A percentile compares a stretch with the other conserved stretches of the same genome.
phyloP scores from a whole-genome alignment of 495 filamentous ascomycete genomes.

The Neurospora sp. region DNA sequence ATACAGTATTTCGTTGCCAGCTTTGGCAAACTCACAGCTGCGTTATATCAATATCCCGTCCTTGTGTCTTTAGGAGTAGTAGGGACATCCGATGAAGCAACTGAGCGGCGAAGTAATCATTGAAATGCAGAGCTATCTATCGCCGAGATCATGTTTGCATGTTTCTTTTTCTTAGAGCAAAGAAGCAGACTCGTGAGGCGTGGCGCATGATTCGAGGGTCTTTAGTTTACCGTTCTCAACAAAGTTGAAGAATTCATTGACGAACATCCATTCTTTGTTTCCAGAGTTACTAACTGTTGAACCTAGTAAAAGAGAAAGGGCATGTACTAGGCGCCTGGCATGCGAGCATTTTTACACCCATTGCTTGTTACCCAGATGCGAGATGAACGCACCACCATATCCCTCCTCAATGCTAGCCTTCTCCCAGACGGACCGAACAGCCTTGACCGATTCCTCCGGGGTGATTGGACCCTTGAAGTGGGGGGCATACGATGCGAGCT shows the following conservation, averaged over 20 bases:
- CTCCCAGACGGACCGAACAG: slow-evolving; percentile 28
- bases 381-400: slow-evolving; percentile 42
- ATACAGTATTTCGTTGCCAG: no score
- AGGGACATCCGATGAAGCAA: no score
- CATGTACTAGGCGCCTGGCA: background rate
- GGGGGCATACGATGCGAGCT: slow-evolving; percentile 36
- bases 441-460: slow-evolving; percentile 32
- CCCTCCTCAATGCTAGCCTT: slow-evolving; percentile 39
- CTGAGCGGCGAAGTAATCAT: no score
- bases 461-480: slow-evolving; percentile 38
- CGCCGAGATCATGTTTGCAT: background rate
- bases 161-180: background rate
- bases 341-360: slow-evolving; percentile 25
- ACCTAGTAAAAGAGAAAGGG: background rate
- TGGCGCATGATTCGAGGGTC: background rate
- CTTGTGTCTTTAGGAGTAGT: no score
- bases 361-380: slow-evolving; percentile 44
- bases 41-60: no score
- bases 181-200: background rate
- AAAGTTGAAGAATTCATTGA: background rate
- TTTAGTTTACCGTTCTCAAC: background rate
- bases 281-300: background rate
- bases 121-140: background rate
- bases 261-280: background rate
- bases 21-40: no score